Base-by-base conservation (phyloP, 805 yeast species). In the Metschnikowia orientalis region DNA sequence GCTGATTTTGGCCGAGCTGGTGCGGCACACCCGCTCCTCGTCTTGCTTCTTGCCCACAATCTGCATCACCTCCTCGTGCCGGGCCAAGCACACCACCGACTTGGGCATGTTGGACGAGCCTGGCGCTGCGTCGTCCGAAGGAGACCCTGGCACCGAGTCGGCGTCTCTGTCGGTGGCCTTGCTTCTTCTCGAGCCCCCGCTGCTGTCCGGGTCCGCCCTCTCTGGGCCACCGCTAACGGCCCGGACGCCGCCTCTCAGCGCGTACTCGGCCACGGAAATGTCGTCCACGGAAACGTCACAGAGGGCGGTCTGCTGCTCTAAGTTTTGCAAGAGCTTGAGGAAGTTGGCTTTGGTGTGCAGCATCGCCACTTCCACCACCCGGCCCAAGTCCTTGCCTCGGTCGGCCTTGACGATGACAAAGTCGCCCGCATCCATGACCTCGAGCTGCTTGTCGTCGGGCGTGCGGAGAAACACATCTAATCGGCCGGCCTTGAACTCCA, bases 321-420 rank as follows among this genome's bases (percentile, higher is more conserved):
- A 77, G 48, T 73, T 75, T 52, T 81, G 88, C 44, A 71, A 63
- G 49, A 75, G 63, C 53, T 81, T 81, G 55, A 84, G 59, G 40
- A 76, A 57, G 28, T 86, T 67, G 0, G 90, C 89, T 47, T 79
- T 83, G 45, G 77, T 83, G 22, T 72, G 58, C 4, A 79, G 61
- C 17, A 84, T 71, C 45, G 75, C 69, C 47, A 77, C 59, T 38
- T 71, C 68, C 22, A 73, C 72, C 27, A 84, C 72, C 49, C 72
- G 71, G 22, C 94, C 94, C 39, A 84, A 66, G 56, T 84, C 94
- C 22, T 76, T 61, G 22, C 94, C 94, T 20, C 94, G 64, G 50
- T 84, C 94, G 1, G 92, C 94, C 50, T 84, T 90, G 11, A 83
- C 94, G 49, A 83, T 75, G 10, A 85, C 90, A 48, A 81, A 66